Evolutionary conservation across 306 rosid genomes (phyloP).

Genomic region (Leucaena leucocephala): DNA sequence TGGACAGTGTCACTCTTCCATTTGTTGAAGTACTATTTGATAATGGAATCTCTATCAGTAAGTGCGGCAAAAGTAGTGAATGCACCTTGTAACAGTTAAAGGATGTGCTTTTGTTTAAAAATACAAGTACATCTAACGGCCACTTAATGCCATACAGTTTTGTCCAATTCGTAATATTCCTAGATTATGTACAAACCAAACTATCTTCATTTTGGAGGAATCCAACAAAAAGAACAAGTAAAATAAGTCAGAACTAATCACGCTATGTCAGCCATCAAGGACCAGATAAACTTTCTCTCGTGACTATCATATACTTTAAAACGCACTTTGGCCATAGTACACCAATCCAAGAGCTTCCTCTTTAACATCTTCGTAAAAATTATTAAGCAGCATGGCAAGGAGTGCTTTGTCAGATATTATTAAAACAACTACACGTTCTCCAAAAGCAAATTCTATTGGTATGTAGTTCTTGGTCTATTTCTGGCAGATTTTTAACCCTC

Average conservation of each 20-base stretch:
- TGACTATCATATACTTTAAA: not conserved
- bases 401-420: constrained; percentile 45
- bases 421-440: constrained; percentile 13
- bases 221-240: constrained; percentile 2
- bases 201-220: not conserved
- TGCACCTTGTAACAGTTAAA: constrained; percentile 1
- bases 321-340: constrained; percentile 32
- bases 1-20: constrained; percentile 20
- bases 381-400: constrained; percentile 15
- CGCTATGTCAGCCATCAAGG: not conserved
- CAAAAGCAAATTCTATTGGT: constrained; percentile 34
- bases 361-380: constrained; percentile 23
- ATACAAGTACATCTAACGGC: not conserved
- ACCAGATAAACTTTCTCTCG: not conserved
- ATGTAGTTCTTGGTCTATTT: constrained; percentile 31
- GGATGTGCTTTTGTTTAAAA: not conserved
- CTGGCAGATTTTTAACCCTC: constrained; percentile 17
- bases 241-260: constrained; percentile 5
- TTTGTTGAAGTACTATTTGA: not conserved
- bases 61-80: constrained; percentile 3
- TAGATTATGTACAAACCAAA: not conserved
- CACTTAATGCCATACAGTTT: constrained; percentile 5
- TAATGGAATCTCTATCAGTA: constrained; percentile 5
- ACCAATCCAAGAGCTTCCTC: constrained; percentile 37
- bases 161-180: not conserved